Evolutionary conservation across 2,329 filamentous ascomycete genomes (phyloP), one percentile per base, ranked within the genome.

Genomic region (Cephalotrichum gorgonifer): DNA sequence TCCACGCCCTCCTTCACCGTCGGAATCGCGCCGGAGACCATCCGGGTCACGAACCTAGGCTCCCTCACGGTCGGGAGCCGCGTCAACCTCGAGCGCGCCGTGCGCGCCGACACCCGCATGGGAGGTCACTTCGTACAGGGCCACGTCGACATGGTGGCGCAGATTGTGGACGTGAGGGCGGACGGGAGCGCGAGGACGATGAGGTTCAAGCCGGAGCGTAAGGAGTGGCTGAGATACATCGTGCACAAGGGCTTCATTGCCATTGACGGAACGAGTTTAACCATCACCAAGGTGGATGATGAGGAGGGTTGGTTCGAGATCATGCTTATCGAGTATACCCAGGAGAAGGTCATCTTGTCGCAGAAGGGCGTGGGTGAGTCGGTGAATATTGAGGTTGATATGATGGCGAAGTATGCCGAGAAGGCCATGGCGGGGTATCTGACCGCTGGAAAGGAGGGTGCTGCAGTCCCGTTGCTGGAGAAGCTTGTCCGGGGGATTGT

Each of bases 41-140:
- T 98, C 50, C 89, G 93, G 51, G 81, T 95, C 51, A 98, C 94
- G 52, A 95, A 97, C 69, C 81, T 98, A n/a, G 91, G 90, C 53
- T 72, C 72, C 20, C 75, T 98, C 48, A 67, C 70, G 44, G 63
- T 79, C 52, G 73, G 73, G 39, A 85, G 82, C 52, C 73, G 71
- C 22, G 90, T 97, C 55, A 98, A 98, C 66, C 83, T 98, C 48
- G 93, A 98, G 73, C 83, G 93, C 15, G 91, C 93, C 3, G 90
- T 98, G 48, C 85, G 86, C 17, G 88, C 89, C 4, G 80, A 86
- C 59, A 96, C 91, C 43, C 87, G 93, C 49, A 97, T 98, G 88
- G 93, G 94, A 43, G 93, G 93, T 1, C 93, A 98, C 70, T 95
- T 97, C 60, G 91, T 97, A 28, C 94, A 98, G 69, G 93, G 93